phyloP scores from a whole-genome alignment of 2,329 filamentous ascomycete species.

The Ceratocystis albifundus region DNA sequence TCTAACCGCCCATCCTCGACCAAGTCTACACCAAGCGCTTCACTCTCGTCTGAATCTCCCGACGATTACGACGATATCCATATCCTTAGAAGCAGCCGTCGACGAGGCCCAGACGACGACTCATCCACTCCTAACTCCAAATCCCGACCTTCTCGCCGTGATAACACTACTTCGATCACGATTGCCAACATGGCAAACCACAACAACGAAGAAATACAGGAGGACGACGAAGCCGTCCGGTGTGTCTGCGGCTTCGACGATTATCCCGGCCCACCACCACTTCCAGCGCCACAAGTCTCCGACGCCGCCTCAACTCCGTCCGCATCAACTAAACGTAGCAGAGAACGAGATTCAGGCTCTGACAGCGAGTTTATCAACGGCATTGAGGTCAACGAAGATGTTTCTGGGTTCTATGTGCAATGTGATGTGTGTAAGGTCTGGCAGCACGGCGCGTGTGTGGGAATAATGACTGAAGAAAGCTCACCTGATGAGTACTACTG shows the following conservation, averaged over 20 bases:
- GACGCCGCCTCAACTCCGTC: conserved; percentile 27
- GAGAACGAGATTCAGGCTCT: conserved; percentile 35
- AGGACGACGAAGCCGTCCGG: conserved; percentile 87
- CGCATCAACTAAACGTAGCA: conserved; percentile 39
- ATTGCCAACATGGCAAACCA: conserved; percentile 42
- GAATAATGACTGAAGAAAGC: conserved; percentile 86
- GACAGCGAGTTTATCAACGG: conserved; percentile 45
- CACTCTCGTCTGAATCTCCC: conserved; percentile 56
- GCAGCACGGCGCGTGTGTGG: conserved; percentile 96
- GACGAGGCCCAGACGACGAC: conserved; percentile 59
- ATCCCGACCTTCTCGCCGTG: conserved; percentile 30
- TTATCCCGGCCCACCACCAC: conserved; percentile 69
- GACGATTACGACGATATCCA: conserved; percentile 59
- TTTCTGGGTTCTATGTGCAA: conserved; percentile 92
- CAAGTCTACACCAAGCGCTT: conserved; percentile 66
- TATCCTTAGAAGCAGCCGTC: conserved; percentile 65
- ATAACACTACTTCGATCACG: conserved; percentile 25
- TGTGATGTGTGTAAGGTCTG: conserved; percentile 97
- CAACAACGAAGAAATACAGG: conserved; percentile 54
- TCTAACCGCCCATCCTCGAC: conserved; percentile 52
- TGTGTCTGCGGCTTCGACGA: conserved; percentile 93
- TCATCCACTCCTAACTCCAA: conserved; percentile 22
- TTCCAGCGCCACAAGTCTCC: conserved; percentile 34
- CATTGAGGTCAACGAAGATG: conserved; percentile 63
- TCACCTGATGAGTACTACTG: conserved; percentile 97